These are phyloP conservation scores for Rhipidocladum racemiflorum DNA, from an alignment of 176 grass and related monocot species.

Conservation along the genomic window DNA sequence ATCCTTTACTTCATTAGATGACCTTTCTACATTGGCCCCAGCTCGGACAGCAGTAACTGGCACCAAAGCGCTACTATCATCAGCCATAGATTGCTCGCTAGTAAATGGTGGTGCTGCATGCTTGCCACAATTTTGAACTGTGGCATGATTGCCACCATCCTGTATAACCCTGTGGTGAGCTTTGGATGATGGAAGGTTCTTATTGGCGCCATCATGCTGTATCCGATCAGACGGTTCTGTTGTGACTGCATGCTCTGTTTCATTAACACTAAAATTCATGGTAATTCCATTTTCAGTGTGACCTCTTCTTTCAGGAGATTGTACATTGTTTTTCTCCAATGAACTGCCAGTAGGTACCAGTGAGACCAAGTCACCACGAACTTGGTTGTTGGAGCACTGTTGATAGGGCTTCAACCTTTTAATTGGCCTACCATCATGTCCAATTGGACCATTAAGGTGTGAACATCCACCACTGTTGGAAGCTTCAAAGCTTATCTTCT, in stretches of 20 bases:
- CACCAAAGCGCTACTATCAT: slow-evolving; percentile 34
- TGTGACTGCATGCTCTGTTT: slow-evolving; percentile 21
- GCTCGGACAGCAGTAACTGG: slow-evolving; percentile 24
- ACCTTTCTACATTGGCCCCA: not conserved
- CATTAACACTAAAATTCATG: slow-evolving; percentile 24
- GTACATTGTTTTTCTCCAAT: slow-evolving; percentile 29
- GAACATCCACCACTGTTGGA: slow-evolving; percentile 34
- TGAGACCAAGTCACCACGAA: slow-evolving; percentile 30
- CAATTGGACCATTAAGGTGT: slow-evolving; percentile 23
- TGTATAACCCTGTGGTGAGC: slow-evolving; percentile 18
- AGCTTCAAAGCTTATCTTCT: slow-evolving; percentile 41
- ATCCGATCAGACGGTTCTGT: slow-evolving; percentile 13
- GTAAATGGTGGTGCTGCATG: slow-evolving; percentile 29
- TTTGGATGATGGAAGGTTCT: slow-evolving; percentile 29
- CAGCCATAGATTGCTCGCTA: slow-evolving; percentile 18
- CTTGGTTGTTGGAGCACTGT: slow-evolving; percentile 34
- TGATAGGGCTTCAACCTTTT: slow-evolving; percentile 63
- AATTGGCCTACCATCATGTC: slow-evolving; percentile 33
- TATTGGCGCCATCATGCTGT: slow-evolving; percentile 22
- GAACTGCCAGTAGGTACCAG: slow-evolving; percentile 35
- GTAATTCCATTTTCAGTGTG: slow-evolving; percentile 38
- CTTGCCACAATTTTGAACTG: slow-evolving; percentile 11
- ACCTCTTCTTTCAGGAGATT: slow-evolving; percentile 43
- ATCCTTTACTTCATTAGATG: slow-evolving; percentile 27
- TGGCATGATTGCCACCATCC: slow-evolving; percentile 26